A percentile compares a stretch with the other conserved stretches of the same genome.
Evolutionary conservation across 1,284 basidiomycete genomes (phyloP).

Genomic region (Malassezia yamatoensis): DNA sequence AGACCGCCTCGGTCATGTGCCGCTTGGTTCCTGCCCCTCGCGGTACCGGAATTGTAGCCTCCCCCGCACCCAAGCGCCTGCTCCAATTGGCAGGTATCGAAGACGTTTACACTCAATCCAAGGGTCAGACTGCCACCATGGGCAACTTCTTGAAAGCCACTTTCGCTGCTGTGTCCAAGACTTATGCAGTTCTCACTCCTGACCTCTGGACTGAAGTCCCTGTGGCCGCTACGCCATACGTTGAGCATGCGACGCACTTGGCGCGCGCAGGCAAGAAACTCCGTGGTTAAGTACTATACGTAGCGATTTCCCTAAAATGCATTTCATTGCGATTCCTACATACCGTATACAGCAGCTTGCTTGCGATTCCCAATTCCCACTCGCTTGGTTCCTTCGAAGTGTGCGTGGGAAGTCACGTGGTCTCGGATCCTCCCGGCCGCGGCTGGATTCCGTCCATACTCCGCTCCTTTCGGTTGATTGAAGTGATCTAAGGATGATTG

Average conservation of each 20-base stretch:
- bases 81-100: conserved; percentile 95
- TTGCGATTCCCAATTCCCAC: too few species aligned
- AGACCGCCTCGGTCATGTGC: conserved; percentile 98
- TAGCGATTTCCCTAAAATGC: conserved; percentile 8
- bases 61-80: conserved; percentile 90
- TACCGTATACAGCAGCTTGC: too few species aligned
- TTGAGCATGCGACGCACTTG: conserved; percentile 45
- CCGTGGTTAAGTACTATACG: conserved; percentile 7
- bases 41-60: conserved; percentile 98
- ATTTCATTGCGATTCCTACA: conserved; percentile 7
- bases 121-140: conserved; percentile 97
- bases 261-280: conserved; percentile 41
- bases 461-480: too few species aligned
- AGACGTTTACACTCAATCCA: conserved; percentile 86
- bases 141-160: conserved; percentile 99
- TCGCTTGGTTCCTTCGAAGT: too few species aligned
- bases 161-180: conserved; percentile 92
- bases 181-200: conserved; percentile 92
- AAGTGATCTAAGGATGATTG: conserved; percentile 7
- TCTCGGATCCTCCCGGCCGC: neutral
- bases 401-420: too few species aligned
- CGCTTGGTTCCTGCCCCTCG: conserved; percentile 93
- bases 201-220: conserved; percentile 91
- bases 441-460: too few species aligned
- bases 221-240: conserved; percentile 55